Percentiles rank a stretch among this genome's conserved stretches.
phyloP scores from a whole-genome alignment of 139 green algal genomes.

The Micromonas pusilla region DNA sequence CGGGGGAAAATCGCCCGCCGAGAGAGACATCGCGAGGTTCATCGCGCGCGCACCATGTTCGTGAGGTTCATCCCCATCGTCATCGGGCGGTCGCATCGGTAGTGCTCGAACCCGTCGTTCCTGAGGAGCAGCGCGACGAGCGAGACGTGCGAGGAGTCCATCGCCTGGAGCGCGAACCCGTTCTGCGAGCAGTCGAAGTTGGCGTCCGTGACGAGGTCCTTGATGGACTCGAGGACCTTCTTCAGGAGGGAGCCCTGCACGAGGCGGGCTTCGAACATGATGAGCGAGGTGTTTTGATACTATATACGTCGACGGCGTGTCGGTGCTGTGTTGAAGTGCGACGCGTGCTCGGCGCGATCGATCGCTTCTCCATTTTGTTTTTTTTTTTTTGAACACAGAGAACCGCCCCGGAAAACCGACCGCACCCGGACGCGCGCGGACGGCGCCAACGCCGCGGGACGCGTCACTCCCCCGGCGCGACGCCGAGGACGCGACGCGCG shows the following conservation, averaged over 20 bases:
- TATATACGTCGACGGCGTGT: not conserved
- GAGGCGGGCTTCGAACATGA: conserved; percentile 53
- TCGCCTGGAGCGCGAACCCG: conserved; percentile 87
- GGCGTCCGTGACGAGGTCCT: conserved; percentile 92
- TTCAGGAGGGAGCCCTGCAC: conserved; percentile 48
- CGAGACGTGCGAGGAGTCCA: conserved; percentile 95
- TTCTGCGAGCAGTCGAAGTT: conserved; percentile 92
- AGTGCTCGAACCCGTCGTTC: conserved; percentile 95
- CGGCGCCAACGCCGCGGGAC: too few relatives aligned
- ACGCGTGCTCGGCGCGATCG: too few relatives aligned
- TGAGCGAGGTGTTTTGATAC: not conserved
- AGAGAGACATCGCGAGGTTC: too few relatives aligned
- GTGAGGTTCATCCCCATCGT: conserved; percentile 78
- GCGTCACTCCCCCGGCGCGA: too few relatives aligned
- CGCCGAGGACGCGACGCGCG: too few relatives aligned
- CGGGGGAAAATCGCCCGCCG: too few relatives aligned
- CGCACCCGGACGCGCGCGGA: too few relatives aligned
- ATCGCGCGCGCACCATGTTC: conserved; percentile 60
- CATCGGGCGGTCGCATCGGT: conserved; percentile 83
- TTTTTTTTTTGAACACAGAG: too few relatives aligned
- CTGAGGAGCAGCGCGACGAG: conserved; percentile 76
- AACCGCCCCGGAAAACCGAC: too few relatives aligned
- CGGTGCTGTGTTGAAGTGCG: not conserved
- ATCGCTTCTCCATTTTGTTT: too few relatives aligned
- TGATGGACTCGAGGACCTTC: conserved; percentile 89